A percentile compares a stretch with the other conserved stretches of the same genome.
phyloP scores from a whole-genome alignment of 2,329 filamentous ascomycete species.

The Penicillium janthinellum region DNA sequence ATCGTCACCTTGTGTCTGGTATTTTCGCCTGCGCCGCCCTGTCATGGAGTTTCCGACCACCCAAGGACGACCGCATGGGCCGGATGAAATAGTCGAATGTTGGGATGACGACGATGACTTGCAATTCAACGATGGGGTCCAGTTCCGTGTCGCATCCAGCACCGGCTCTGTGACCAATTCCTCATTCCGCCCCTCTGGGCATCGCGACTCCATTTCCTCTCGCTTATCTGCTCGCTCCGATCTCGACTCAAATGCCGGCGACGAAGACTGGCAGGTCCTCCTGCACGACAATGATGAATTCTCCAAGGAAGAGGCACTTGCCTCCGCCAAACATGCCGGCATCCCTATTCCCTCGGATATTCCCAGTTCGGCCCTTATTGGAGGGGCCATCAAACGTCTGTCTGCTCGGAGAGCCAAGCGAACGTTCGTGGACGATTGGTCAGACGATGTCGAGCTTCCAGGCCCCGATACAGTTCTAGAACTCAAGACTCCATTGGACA shows the following conservation, averaged over 20 bases:
- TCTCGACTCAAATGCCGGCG: conserved; percentile 70
- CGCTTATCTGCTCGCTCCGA: conserved; percentile 81
- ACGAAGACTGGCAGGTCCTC: conserved; percentile 87
- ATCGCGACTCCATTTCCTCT: conserved; percentile 78
- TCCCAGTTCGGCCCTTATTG: conserved; percentile 83
- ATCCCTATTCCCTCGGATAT: conserved; percentile 88
- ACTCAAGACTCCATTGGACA: conserved; percentile 64
- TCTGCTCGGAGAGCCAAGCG: conserved; percentile 73
- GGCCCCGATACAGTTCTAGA: conserved; percentile 58
- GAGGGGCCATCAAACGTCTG: conserved; percentile 89
- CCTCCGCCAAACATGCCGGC: conserved; percentile 81
- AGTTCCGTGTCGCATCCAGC: conserved; percentile 49
- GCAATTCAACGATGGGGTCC: conserved; percentile 49
- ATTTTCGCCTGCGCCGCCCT: not conserved
- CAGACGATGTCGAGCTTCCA: conserved; percentile 73
- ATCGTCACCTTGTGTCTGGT: not conserved
- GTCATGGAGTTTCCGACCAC: conserved; percentile 44
- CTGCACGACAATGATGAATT: conserved; percentile 82
- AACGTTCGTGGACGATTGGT: conserved; percentile 78
- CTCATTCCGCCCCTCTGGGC: conserved; percentile 47
- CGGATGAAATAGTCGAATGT: conserved; percentile 46
- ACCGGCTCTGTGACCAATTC: conserved; percentile 49
- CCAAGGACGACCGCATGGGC: conserved; percentile 34
- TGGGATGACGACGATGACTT: conserved; percentile 55
- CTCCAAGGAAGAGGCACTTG: conserved; percentile 81